Evolutionary conservation across 1,139 yeast species (phyloP), one percentile per base, ranked within the genome.

Genomic region (Geotrichum klebahnii): DNA sequence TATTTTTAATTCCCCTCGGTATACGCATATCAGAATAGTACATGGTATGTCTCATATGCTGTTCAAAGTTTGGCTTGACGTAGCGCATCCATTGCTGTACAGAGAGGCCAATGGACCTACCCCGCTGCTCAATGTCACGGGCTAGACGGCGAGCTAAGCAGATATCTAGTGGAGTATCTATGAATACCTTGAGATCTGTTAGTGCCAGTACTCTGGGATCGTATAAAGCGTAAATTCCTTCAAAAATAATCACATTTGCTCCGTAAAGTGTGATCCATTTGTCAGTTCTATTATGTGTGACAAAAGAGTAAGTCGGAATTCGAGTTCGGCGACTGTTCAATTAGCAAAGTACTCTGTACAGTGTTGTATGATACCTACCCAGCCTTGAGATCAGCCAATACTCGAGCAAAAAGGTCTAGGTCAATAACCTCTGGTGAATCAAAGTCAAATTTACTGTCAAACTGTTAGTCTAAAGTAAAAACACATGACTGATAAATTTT

Each of bases 11-110:
- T 5, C 96, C 96, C 39, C 95, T 74, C 1, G 98, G 97, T 24
- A 92, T 79, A 22, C 92, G 80, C 54, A 90, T 75, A 66, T 92
- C 95, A 0, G 98, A 96, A 54, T 76, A 75, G 50, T 77, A 72
- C 82, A 84, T 80, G 0, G 96, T 87, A 2, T 95, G 94, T 54
- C 76, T 77, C 20, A 92, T 83, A 59, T 76, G 79, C 43, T 80
- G 72, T 20, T 83, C 90, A 9, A 95, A 90, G 65, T 89, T 87
- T 14, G 98, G 98, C 64, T 90, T 92, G 33, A 92, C 98, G 67
- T 83, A 90, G 22, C 72, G 69, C 57, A 85, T 84, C 97, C 97
- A 92, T 64, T 92, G 98, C 56, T 79, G 76, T 58, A 92, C 76
- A 28, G 90, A 85, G 1, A 96, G 95, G 2, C 71, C 73, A 37